Base-by-base conservation (phyloP, 148 eudicot genomes). In the Diospyros kaki region DNA sequence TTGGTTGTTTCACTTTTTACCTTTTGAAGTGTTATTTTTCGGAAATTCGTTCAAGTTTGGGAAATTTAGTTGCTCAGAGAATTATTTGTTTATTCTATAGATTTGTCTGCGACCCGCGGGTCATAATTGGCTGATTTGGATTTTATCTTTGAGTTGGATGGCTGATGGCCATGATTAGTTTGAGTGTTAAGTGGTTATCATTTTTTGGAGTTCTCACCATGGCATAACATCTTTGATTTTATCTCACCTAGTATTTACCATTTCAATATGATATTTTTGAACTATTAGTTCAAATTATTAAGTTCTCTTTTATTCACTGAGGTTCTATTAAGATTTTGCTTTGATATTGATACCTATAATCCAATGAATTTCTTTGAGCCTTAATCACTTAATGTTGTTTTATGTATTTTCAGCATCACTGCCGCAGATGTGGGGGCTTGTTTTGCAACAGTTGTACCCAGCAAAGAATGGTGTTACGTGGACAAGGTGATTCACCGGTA, bases 401-500 rank as follows among this genome's bases (percentile, higher is more conserved):
- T 39, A 39, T 65, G 67, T 72, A 50, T 67, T 75, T 89, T 42
- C 88, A 95, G 98, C 98, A 92, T 83, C 98, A 92, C 77, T 95
- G 98, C 82, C 84, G 97, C 71, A 86, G 98, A 61, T 95, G 98
- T 85, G 98, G 98, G 75, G 98, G 96, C 58, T 42, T 95, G 56
- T 95, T 90, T 82, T 95, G 98, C 79, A 73, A 73, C 73, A 84
- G 81, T 73, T 95, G 97, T 83, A 92, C 97, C 40, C 94, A 81
- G 82, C 86, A 81, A 76, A 85, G 96, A 74, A 90, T 95, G 91
- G 68, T 81, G 39, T 85, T 95, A 71, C 89, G 98, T 18, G 98
- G 98, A 51, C 98, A 95, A 88, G 98, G 98, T 11, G 98, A 95
- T 82, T 95, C 97, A 43, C 91, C 96, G 0, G 98, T 94, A 68